Percentiles rank a stretch among this genome's conserved stretches.
Evolutionary conservation across 352 stramenopile species (phyloP).

Genomic region (Phytophthora hibernalis): DNA sequence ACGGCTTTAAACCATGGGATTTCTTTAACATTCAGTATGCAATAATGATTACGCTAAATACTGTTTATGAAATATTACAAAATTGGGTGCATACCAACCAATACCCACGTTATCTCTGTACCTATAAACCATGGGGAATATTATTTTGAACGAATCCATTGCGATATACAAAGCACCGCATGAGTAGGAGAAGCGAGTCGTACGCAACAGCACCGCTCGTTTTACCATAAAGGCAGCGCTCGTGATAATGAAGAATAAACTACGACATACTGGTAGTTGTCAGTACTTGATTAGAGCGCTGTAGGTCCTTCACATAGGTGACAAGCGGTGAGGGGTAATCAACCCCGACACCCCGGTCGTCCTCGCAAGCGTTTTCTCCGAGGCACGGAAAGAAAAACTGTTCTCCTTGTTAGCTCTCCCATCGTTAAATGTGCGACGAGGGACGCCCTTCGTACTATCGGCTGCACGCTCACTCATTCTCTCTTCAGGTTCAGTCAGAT

Average conservation of each 20-base stretch:
- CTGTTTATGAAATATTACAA: too few species aligned
- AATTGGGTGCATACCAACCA: too few species aligned
- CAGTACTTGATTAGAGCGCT: too few species aligned
- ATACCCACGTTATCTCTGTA: background rate
- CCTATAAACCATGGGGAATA: background rate
- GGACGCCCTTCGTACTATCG: background rate
- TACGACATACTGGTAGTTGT: too few species aligned
- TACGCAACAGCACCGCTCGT: background rate
- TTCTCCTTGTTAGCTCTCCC: background rate
- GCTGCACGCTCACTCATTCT: background rate
- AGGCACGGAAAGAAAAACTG: background rate
- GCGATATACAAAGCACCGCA: background rate
- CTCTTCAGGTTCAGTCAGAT: background rate
- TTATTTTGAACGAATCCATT: background rate
- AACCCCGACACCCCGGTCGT: background rate
- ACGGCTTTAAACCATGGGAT: too few species aligned
- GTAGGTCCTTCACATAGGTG: too few species aligned
- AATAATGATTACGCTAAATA: too few species aligned
- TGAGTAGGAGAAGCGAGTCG: background rate
- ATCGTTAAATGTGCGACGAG: background rate
- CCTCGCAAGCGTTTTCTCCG: background rate
- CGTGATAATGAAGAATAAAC: background rate
- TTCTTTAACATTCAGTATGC: too few species aligned
- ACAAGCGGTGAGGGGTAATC: background rate
- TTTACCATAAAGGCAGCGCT: background rate